Evolutionary conservation across 2,329 filamentous ascomycete genomes (phyloP).

Genomic region (Hypoxylon sp.): DNA sequence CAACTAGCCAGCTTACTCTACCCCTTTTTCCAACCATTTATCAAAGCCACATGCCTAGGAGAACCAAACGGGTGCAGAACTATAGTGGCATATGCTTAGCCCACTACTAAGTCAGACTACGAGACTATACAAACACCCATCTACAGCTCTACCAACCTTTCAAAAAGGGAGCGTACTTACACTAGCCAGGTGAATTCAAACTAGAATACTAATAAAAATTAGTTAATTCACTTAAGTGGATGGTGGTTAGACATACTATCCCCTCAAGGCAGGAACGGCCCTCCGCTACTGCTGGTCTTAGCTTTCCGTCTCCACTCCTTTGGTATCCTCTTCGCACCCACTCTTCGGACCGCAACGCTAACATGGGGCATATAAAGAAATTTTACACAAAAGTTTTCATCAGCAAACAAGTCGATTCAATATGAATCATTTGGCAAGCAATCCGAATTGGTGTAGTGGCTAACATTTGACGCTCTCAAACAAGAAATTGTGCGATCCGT

Average conservation of each 20-base stretch:
- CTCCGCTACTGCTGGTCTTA: not conserved
- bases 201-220: too few species aligned
- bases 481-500: constrained; percentile 30
- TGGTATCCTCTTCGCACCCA: not conserved
- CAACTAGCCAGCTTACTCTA: not conserved
- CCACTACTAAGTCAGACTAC: not conserved
- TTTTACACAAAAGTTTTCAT: constrained; percentile 6
- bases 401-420: not conserved
- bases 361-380: constrained; percentile 3
- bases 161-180: too few species aligned
- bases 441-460: constrained; percentile 9
- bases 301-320: not conserved
- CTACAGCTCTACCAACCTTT: too few species aligned
- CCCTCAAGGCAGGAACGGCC: too few species aligned
- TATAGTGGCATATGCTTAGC: not conserved
- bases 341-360: not conserved
- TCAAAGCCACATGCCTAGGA: not conserved
- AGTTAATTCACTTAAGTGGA: too few species aligned
- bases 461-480: constrained; percentile 12
- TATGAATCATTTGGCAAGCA: not conserved
- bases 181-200: too few species aligned
- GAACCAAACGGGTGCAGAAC: not conserved
- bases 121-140: not conserved
- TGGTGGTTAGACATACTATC: too few species aligned
- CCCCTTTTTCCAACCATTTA: not conserved